Evolutionary conservation across 495 filamentous ascomycete genomes (phyloP).

Genomic region (Aspergillus saccharolyticus): DNA sequence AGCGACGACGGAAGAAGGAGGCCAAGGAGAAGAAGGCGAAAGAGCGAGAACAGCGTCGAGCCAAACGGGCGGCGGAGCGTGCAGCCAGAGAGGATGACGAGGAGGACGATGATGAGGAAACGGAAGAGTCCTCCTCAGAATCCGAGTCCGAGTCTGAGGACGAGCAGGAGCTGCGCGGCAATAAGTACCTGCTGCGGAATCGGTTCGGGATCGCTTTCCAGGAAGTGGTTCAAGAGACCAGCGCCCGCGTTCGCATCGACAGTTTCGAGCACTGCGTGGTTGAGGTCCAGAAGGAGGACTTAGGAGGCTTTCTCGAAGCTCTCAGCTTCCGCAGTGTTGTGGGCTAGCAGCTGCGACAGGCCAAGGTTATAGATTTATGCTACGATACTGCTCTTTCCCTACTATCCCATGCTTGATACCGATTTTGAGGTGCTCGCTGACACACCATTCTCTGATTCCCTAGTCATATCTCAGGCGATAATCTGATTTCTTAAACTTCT

Average conservation of each 20-base stretch:
- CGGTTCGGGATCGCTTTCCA: slow-evolving; percentile 93
- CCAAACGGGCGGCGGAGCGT: slow-evolving; percentile 36
- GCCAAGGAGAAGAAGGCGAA: slow-evolving; percentile 54
- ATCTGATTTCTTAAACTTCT: not conserved
- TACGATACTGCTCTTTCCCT: not conserved
- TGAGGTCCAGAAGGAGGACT: slow-evolving; percentile 92
- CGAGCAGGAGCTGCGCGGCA: slow-evolving; percentile 49
- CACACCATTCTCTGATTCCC: slow-evolving; percentile 4
- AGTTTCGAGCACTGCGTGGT: slow-evolving; percentile 97
- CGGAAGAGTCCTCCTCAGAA: slow-evolving; percentile 47
- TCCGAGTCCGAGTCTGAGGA: slow-evolving; percentile 56
- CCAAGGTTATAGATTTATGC: not conserved
- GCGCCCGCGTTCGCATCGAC: slow-evolving; percentile 83
- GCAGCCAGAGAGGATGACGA: slow-evolving; percentile 50
- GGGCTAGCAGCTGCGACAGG: slow-evolving; percentile 46
- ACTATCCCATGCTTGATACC: slow-evolving; percentile 2
- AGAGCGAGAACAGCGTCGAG: slow-evolving; percentile 57
- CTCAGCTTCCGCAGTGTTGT: slow-evolving; percentile 89
- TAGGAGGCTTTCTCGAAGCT: slow-evolving; percentile 84
- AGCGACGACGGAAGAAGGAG: slow-evolving; percentile 56
- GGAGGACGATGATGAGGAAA: slow-evolving; percentile 56
- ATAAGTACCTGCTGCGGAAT: slow-evolving; percentile 69
- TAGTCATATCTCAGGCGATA: not conserved
- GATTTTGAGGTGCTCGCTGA: slow-evolving; percentile 1
- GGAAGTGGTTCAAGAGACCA: slow-evolving; percentile 89